phyloP scores from a whole-genome alignment of 23 red algal species.

The Chondrus crispus region DNA sequence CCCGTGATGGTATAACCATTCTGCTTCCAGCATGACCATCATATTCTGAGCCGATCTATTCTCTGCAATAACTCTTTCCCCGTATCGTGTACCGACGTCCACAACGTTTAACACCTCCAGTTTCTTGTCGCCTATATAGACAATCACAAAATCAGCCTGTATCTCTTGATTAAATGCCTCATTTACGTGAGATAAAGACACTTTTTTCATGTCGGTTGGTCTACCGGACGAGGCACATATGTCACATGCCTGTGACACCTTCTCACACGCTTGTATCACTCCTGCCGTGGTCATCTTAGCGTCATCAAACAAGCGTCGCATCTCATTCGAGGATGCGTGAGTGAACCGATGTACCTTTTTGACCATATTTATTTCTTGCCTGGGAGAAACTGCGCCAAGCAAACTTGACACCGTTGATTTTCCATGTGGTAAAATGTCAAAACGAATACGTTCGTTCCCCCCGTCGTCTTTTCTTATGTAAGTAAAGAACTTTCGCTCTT shows the following conservation, averaged over 20 bases:
- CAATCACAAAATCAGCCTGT: conserved; percentile 5
- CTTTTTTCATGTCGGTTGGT: neutral
- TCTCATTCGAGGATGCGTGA: neutral
- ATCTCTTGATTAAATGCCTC: neutral
- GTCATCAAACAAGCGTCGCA: neutral
- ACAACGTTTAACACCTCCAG: conserved; percentile 1
- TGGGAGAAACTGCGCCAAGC: neutral
- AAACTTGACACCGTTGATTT: neutral
- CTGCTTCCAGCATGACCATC: neutral
- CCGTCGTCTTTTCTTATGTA: neutral
- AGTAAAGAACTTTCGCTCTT: neutral
- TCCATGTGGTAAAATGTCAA: neutral
- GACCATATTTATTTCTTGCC: neutral
- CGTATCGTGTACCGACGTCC: neutral
- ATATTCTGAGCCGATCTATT: neutral
- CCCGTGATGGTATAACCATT: neutral
- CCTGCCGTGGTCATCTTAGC: neutral
- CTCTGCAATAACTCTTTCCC: neutral
- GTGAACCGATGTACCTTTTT: conserved; percentile 4
- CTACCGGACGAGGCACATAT: neutral
- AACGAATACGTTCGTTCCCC: neutral
- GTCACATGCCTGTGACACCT: neutral
- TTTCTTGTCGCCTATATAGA: neutral
- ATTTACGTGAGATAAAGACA: neutral
- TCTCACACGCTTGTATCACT: neutral